A percentile compares a stretch with the other conserved stretches of the same genome.
phyloP scores from a whole-genome alignment of 495 filamentous ascomycete genomes.

The Aspergillus sclerotiicarbonarius region DNA sequence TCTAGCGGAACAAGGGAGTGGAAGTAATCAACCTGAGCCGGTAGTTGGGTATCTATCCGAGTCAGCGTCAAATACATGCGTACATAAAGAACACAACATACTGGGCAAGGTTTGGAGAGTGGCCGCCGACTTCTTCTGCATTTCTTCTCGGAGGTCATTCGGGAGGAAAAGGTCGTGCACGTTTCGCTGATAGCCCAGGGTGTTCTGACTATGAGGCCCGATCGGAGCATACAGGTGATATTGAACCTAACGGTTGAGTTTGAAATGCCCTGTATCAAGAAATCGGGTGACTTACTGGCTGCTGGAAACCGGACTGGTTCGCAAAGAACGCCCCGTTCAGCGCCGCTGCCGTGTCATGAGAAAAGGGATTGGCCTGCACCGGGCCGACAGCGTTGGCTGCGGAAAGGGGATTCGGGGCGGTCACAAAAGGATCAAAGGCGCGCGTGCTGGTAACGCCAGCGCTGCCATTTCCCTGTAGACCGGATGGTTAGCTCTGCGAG shows the following conservation, averaged over 20 bases:
- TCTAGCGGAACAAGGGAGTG: slow-evolving; percentile 92
- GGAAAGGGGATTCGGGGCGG: slow-evolving; percentile 51
- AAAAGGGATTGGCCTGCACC: slow-evolving; percentile 64
- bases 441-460: slow-evolving; percentile 29
- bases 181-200: slow-evolving; percentile 76
- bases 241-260: slow-evolving; percentile 55
- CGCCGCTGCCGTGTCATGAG: slow-evolving; percentile 54
- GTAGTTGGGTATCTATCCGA: slow-evolving; percentile 62
- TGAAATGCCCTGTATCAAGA: neutral
- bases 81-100: slow-evolving; percentile 38
- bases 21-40: slow-evolving; percentile 74
- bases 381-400: slow-evolving; percentile 47
- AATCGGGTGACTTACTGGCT: slow-evolving; percentile 57
- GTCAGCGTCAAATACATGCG: slow-evolving; percentile 9
- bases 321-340: slow-evolving; percentile 57
- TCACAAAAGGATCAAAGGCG: slow-evolving; percentile 61
- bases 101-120: slow-evolving; percentile 80
- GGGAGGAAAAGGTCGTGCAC: slow-evolving; percentile 89
- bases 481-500: no score
- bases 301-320: slow-evolving; percentile 54
- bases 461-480: slow-evolving; percentile 43
- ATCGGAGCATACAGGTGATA: slow-evolving; percentile 92
- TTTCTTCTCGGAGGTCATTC: slow-evolving; percentile 76
- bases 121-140: slow-evolving; percentile 86
- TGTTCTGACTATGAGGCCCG: slow-evolving; percentile 75